Evolutionary conservation across 495 filamentous ascomycete genomes (phyloP), one percentile per base, ranked within the genome.

Genomic region (Aspergillus bertholletiae): DNA sequence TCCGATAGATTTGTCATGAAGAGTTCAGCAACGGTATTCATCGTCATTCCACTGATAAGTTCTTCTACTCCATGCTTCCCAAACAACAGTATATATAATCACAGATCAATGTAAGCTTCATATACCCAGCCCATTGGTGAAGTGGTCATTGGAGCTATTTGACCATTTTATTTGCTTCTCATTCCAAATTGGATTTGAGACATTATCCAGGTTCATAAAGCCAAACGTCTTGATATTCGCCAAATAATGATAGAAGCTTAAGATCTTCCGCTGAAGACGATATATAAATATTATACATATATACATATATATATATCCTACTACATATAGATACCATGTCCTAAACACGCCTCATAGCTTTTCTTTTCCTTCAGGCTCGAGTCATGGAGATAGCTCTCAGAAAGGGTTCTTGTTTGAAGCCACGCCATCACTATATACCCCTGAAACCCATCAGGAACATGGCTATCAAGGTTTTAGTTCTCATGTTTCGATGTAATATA

Each of bases 51-150:
- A 53, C 8, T 27, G 49, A 41, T 53, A 46, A 21, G 44, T 18
- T 43, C 12, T 54, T 17, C 32, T 11, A 48, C 6, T 35, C 50
- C 41, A 50, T 54, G 37, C 17, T 41, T 46, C 39, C 45, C 45
- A 54, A 20, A 49, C 46, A 59, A 44, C 20, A 50, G 51, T 46
- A 46, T 51, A 51, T 51, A 56, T 45, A 51, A 46, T 26, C 13
- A 26, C 21, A 50, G 46, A 51, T 23, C 30, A 50, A 35, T 45
- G 21, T 56, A 56, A 45, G 39, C 41, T 23, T 54, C 7, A 27
- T 11, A 54, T n/a, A 35, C 13, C 5, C 24, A 35, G 24, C 41
- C n/a, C n/a, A n/a, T n/a, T n/a, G n/a, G n/a, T n/a, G n/a, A n/a
- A 2, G 21, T 13, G 30, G 9, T n/a, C n/a, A 9, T 17, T 23